A percentile compares a stretch with the other conserved stretches of the same genome.
These are phyloP conservation scores for Didymella glomerata DNA, from an alignment of 2,329 filamentous ascomycete genomes.

Conservation along the genomic window DNA sequence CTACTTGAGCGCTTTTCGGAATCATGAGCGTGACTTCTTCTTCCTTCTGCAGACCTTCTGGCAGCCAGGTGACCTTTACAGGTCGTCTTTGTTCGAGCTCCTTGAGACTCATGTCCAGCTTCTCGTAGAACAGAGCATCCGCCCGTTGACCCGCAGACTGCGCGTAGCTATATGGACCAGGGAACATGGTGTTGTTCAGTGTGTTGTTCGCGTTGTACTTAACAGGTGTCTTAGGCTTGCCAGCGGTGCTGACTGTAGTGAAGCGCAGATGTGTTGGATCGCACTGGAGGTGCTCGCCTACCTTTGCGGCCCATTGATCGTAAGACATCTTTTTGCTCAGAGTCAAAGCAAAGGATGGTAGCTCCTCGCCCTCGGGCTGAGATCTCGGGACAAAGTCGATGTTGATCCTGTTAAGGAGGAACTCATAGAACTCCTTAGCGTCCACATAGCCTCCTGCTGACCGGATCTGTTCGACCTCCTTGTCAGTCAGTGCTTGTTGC, in stretches of 20 bases:
- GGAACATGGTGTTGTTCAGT: constrained; percentile 80
- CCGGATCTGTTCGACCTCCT: constrained; percentile 50
- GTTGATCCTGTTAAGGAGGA: constrained; percentile 81
- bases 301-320: constrained; percentile 83
- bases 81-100: constrained; percentile 93
- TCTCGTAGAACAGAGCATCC: constrained; percentile 89
- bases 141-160: constrained; percentile 71
- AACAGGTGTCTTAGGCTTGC: constrained; percentile 79
- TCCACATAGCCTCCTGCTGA: constrained; percentile 64
- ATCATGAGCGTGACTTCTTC: constrained; percentile 85
- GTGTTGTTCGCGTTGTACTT: constrained; percentile 76
- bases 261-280: constrained; percentile 90
- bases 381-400: constrained; percentile 77
- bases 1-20: constrained; percentile 81
- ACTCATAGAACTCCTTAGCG: constrained; percentile 90
- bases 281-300: constrained; percentile 78
- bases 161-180: constrained; percentile 73
- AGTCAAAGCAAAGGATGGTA: constrained; percentile 75
- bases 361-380: constrained; percentile 62
- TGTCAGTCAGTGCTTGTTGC: constrained; percentile 69
- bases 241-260: constrained; percentile 82
- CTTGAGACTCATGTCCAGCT: constrained; percentile 90
- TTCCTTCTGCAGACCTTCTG: constrained; percentile 92
- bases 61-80: constrained; percentile 83
- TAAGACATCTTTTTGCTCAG: constrained; percentile 91